A percentile compares a stretch with the other conserved stretches of the same genome.
These are phyloP conservation scores for Hypholoma sublateritium DNA, from an alignment of 768 basidiomycete genomes.

Conservation along the genomic window DNA sequence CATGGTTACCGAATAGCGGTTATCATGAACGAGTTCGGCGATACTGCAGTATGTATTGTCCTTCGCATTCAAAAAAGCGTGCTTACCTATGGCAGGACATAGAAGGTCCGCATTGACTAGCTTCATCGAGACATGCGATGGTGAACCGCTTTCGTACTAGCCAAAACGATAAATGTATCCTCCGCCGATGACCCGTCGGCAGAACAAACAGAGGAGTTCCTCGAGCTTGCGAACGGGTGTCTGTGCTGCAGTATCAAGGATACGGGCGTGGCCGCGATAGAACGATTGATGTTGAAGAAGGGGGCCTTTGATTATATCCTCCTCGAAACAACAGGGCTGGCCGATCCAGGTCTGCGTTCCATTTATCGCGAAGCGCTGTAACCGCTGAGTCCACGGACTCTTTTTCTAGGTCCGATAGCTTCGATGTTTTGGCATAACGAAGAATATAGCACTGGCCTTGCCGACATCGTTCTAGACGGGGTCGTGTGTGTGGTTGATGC, in stretches of 20 bases:
- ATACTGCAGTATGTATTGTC: conserved; percentile 72
- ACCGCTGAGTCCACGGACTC: too few relatives aligned
- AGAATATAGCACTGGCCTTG: conserved; percentile 69
- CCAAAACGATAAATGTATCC: conserved; percentile 83
- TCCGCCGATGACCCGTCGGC: conserved; percentile 62
- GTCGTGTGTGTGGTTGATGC: conserved; percentile 94
- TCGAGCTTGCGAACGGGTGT: conserved; percentile 95
- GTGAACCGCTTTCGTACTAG: conserved; percentile 35
- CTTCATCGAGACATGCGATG: conserved; percentile 1
- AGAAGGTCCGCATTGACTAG: conserved; percentile 59
- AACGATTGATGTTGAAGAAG: conserved; percentile 83
- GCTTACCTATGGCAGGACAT: conserved; percentile 61
- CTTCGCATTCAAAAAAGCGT: conserved; percentile 1
- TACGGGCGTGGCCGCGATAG: conserved; percentile 88
- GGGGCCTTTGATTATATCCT: conserved; percentile 94
- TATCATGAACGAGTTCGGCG: conserved; percentile 98
- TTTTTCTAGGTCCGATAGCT: conserved; percentile 70
- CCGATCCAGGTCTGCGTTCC: conserved; percentile 75
- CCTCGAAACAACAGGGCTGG: conserved; percentile 93
- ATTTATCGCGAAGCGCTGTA: conserved; percentile 3
- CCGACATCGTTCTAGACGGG: conserved; percentile 80
- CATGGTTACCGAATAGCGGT: conserved; percentile 98
- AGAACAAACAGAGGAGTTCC: conserved; percentile 76
- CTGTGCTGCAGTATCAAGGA: conserved; percentile 99
- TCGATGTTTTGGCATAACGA: conserved; percentile 88